A percentile compares a stretch with the other conserved stretches of the same genome.
These are phyloP conservation scores for Helotiales sp. DNA, from an alignment of 2,329 filamentous ascomycete genomes.

Conservation along the genomic window DNA sequence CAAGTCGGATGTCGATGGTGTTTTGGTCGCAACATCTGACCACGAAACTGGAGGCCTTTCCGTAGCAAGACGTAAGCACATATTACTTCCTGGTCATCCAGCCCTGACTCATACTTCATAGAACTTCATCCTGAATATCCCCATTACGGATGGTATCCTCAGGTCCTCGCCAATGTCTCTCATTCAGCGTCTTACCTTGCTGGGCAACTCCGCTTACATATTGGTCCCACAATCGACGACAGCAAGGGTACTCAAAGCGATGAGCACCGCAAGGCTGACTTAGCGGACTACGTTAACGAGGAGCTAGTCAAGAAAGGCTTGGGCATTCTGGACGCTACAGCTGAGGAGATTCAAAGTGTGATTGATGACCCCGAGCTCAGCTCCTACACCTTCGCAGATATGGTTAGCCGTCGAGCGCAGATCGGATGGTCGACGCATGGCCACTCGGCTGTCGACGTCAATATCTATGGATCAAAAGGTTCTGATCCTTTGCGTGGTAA, in stretches of 20 bases:
- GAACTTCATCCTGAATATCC: conserved; percentile 63
- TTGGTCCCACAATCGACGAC: conserved; percentile 36
- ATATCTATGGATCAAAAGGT: conserved; percentile 83
- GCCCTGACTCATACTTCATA: conserved; percentile 27
- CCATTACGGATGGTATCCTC: conserved; percentile 78
- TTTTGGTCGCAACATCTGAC: conserved; percentile 89
- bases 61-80: conserved; percentile 67
- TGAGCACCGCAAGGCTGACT: conserved; percentile 36
- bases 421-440: conserved; percentile 95
- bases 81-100: not conserved
- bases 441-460: conserved; percentile 91
- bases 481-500: conserved; percentile 73
- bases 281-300: conserved; percentile 63
- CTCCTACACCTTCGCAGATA: conserved; percentile 68
- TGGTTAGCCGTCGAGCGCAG: conserved; percentile 84
- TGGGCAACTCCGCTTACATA: conserved; percentile 58
- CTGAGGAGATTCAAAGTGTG: conserved; percentile 69
- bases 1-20: conserved; percentile 67
- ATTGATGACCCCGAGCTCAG: conserved; percentile 57
- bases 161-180: conserved; percentile 77
- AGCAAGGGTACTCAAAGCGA: not conserved
- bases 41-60: conserved; percentile 93
- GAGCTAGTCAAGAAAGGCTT: conserved; percentile 69
- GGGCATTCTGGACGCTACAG: conserved; percentile 72
- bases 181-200: conserved; percentile 72